A percentile compares a stretch with the other conserved stretches of the same genome.
phyloP scores from a whole-genome alignment of 768 basidiomycete species.

The Amanita molliuscula region DNA sequence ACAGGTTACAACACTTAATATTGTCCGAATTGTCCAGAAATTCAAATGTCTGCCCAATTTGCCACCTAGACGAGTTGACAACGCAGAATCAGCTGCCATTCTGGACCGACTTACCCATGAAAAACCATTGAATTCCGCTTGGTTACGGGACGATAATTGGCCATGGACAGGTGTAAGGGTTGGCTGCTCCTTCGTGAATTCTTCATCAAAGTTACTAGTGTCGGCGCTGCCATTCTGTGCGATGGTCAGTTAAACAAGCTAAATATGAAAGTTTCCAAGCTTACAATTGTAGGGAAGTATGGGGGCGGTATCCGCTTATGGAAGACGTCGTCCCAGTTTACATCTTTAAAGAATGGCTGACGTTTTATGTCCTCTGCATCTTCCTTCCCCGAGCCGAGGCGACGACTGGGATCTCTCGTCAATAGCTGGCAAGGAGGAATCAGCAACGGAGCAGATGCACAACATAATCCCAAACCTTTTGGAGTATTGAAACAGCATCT shows the following conservation, averaged over 20 bases:
- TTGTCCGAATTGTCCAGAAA: slow-evolving; percentile 13
- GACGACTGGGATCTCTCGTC: slow-evolving; percentile 83
- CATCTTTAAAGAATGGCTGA: slow-evolving; percentile 98
- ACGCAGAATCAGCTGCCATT: slow-evolving; percentile 6
- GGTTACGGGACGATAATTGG: slow-evolving; percentile 81
- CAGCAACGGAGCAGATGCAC: not conserved
- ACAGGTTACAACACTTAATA: slow-evolving; percentile 20
- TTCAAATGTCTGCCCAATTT: slow-evolving; percentile 49
- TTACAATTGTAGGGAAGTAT: slow-evolving; percentile 92
- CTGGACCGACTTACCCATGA: slow-evolving; percentile 59
- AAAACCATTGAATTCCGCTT: slow-evolving; percentile 94
- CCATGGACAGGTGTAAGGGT: slow-evolving; percentile 97
- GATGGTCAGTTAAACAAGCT: not conserved
- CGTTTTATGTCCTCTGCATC: slow-evolving; percentile 97
- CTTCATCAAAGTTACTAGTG: slow-evolving; percentile 92
- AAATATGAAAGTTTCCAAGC: slow-evolving; percentile 17
- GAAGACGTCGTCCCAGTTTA: slow-evolving; percentile 93
- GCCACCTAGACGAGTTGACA: slow-evolving; percentile 27
- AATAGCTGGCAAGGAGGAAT: slow-evolving; percentile 47
- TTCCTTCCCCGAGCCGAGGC: slow-evolving; percentile 82
- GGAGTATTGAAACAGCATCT: slow-evolving; percentile 90
- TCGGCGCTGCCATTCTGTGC: slow-evolving; percentile 72
- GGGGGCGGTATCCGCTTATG: slow-evolving; percentile 96
- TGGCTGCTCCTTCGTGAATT: slow-evolving; percentile 95
- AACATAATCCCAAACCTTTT: slow-evolving; percentile 50